Evolutionary conservation across 768 basidiomycete genomes (phyloP).

Genomic region (Suillus fuscotomentosus): DNA sequence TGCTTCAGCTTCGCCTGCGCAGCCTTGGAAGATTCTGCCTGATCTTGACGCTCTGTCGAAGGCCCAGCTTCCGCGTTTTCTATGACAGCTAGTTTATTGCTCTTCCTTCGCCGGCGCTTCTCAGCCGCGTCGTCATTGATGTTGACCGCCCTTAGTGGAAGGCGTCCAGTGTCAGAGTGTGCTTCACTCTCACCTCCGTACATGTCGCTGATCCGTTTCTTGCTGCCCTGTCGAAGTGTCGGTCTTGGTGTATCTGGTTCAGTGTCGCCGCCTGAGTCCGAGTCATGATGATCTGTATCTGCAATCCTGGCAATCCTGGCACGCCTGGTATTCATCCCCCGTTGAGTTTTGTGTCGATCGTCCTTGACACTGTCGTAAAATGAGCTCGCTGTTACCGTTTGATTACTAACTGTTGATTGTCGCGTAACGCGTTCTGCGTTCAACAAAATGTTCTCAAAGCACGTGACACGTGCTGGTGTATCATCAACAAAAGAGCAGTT

Average conservation of each 20-base stretch:
- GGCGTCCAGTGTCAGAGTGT: conserved; percentile 36
- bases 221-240: conserved; percentile 26
- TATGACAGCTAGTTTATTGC: conserved; percentile 58
- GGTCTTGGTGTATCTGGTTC: conserved; percentile 31
- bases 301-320: conserved; percentile 22
- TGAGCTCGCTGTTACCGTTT: background rate
- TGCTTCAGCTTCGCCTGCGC: conserved; percentile 53
- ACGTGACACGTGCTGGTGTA: conserved; percentile 11
- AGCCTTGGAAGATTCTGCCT: conserved; percentile 40
- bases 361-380: background rate
- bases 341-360: background rate
- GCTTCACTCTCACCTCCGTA: conserved; percentile 39
- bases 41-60: conserved; percentile 41
- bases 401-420: background rate
- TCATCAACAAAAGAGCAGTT: too few relatives aligned
- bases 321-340: conserved; percentile 22
- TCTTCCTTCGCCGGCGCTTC: conserved; percentile 80
- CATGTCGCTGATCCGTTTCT: conserved; percentile 48
- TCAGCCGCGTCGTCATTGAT: conserved; percentile 87
- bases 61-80: conserved; percentile 60
- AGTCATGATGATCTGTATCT: conserved; percentile 9
- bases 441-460: conserved; percentile 28
- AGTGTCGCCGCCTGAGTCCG: conserved; percentile 29
- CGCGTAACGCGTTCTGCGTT: conserved; percentile 7
- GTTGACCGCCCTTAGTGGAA: conserved; percentile 38